Base-by-base conservation (phyloP, 305 asterid species). In the Stenogyne calaminthoides region DNA sequence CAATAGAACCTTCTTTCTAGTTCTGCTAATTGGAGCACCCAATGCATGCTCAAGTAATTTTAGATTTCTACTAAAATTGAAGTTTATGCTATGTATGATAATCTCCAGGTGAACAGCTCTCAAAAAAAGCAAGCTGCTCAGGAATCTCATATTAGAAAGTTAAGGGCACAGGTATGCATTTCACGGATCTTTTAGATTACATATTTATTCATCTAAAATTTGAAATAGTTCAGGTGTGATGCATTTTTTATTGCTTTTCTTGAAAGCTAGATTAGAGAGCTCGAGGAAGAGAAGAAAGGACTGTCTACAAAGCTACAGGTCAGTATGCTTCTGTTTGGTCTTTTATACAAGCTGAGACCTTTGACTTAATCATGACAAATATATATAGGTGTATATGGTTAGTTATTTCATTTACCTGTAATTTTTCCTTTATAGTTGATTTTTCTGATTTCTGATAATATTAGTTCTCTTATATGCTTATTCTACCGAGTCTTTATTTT, bases 111-210 rank as follows among this genome's bases (percentile, higher is more conserved):
- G 97, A 91, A 82, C 92, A 89, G 71, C 95, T 93, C 78, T 93
- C 98, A 9, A 93, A 91, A 87, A 87, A 93, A 93, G 82, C 98
- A 93, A 78, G 98, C 98, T 80, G 88, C 95, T 76, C 98, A 91
- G 81, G 98, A 93, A 87, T 79, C 93, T 77, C 88, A 80, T 62
- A 93, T 93, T 55, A 88, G 97, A 85, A 93, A 93, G 80, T 81
- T 93, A 81, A 89, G 98, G 84, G 96, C 97, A 78, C 98, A 89
- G 95, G 96, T 93, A 76, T 22, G 77, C 73, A 62, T 74, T 64
- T 72, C 71, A 77, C 40, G 47, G 67, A 64, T 68, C 49, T 68
- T 16, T 34, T 52, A 15, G 57, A 58, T 54, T 71, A 70, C 60
- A 10, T 44, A 42, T 56, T 37, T 40, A 71, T 34, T 49, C 14